Evolutionary conservation across 2,329 filamentous ascomycete genomes (phyloP), one percentile per base, ranked within the genome.

Genomic region (Phaeosphaeriaceae sp.): DNA sequence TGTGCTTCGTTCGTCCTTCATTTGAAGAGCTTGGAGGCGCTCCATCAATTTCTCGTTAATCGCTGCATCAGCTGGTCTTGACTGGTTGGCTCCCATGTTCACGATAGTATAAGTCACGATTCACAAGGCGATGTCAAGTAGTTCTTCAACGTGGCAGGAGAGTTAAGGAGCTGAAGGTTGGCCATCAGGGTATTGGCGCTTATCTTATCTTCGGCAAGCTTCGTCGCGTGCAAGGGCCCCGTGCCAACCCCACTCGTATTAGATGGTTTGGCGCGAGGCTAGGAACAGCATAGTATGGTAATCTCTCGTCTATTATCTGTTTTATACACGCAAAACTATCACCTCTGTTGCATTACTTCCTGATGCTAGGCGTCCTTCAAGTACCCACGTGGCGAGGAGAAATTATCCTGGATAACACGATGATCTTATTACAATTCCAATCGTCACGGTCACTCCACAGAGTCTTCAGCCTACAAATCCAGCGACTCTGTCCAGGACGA

Each of bases 21-120:
- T 51, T 45, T 80, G 74, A 38, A 84, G 71, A 45, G 71, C 70
- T 51, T 74, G 71, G 16, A 78, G 71, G 32, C 73, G 70, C 59
- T 76, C 71, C 20, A 71, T 50, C 32, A 77, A 67, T 64, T 74
- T 68, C 62, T 73, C 69, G 52, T 74, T 69, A 33, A 72, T 67
- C 16, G 62, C 61, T 33, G 67, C 60, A 51, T 73, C 70, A 16
- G 66, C 66, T 6, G 66, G 62, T 52, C 64, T 66, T 11, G 72
- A 74, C 48, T 71, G 66, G 17, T 67, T 61, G 32, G 60, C 48
- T 52, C 72, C 71, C 72, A 74, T 74, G 34, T 32, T 61, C 37
- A 38, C 32, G 12, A 20, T 33, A 2, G 13, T 6, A 30, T 3
- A 9, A 26, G 23, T 30, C 11, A 20, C 29, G 13, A 6, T 20